Evolutionary conservation across 495 filamentous ascomycete genomes (phyloP).

Genomic region (Hypoxylon cercidicola): DNA sequence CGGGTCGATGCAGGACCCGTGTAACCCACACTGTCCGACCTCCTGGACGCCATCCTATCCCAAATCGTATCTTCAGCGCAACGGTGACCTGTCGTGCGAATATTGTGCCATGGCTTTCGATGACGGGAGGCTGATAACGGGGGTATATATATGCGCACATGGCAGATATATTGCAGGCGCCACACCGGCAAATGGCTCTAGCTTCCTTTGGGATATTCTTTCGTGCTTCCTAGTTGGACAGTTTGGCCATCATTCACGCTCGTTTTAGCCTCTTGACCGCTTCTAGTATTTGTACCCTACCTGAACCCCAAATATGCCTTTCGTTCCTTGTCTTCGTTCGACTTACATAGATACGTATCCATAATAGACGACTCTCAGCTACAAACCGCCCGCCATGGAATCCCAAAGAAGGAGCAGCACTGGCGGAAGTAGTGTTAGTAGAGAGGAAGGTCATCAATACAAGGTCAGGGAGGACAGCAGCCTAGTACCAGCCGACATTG

Average conservation of each 20-base stretch:
- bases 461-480: not conserved
- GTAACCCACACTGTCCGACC: constrained; percentile 30
- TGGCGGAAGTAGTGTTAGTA: not conserved
- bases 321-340: constrained; percentile 24
- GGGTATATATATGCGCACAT: constrained; percentile 37
- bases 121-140: constrained; percentile 34
- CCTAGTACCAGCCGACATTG: constrained; percentile 16
- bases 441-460: not conserved
- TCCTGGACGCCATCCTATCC: constrained; percentile 14
- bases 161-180: constrained; percentile 39
- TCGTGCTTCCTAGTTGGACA: constrained; percentile 16
- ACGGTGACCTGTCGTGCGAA: constrained; percentile 37
- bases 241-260: constrained; percentile 27
- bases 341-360: constrained; percentile 29
- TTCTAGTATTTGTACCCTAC: constrained; percentile 8
- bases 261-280: constrained; percentile 32
- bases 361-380: constrained; percentile 26
- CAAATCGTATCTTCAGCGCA: constrained; percentile 27
- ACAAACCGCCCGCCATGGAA: constrained; percentile 27
- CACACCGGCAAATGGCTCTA: constrained; percentile 24
- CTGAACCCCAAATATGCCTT: constrained; percentile 38
- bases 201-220: constrained; percentile 9
- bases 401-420: constrained; percentile 3
- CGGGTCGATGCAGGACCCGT: constrained; percentile 41
- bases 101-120: constrained; percentile 27